Base-by-base conservation (phyloP, 2,329 filamentous ascomycete species). In the Escovopsis sp. region DNA sequence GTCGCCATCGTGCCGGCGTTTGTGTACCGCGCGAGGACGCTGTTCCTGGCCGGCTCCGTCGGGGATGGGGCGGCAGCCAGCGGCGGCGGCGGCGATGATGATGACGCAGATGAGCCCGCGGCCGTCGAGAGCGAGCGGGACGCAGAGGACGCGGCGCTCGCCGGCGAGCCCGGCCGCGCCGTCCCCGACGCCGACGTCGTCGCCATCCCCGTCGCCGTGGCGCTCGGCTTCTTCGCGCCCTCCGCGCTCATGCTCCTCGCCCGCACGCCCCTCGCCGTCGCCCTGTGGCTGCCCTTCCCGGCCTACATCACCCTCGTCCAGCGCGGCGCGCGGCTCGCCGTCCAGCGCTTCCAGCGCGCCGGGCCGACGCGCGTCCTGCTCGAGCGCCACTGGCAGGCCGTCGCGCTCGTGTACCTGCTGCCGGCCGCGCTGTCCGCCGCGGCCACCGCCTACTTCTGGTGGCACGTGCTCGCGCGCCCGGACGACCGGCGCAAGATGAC, bases 231-330 rank as follows among this genome's bases (percentile, higher is more conserved):
- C 47, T 57, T 68, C 35, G 46, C 68, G 2, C 70, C 70, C 0
- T 65, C 67, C 1, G 33, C 63, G 4, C 44, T 65, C 30, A 67
- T 72, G 64, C 58, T 74, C n/a, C 48, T 58, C n/a, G 47, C 62
- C 38, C 58, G 59, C 39, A 48, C 59, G 0, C 58, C 65, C 0
- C 48, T 48, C 11, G 48, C 59, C 15, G 60, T 72, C 29, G 48
- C 57, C 7, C 42, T 63, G n/a, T 74, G 70, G 70, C 59, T 74
- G 12, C 62, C 72, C 51, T 72, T 71, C 52, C 70, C 70, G 0
- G 42, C 71, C 36, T 69, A 66, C 53, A 67, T 72, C 1, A 61
- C 64, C 2, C 44, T 65, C 10, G 45, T 69, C 14, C 66, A 68
- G 1, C 57, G 61, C 40, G 53, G 47, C 7, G 54, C 66, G 29